Evolutionary conservation across 2,329 filamentous ascomycete genomes (phyloP), one percentile per base, ranked within the genome.

Genomic region (Claviceps purpurea): DNA sequence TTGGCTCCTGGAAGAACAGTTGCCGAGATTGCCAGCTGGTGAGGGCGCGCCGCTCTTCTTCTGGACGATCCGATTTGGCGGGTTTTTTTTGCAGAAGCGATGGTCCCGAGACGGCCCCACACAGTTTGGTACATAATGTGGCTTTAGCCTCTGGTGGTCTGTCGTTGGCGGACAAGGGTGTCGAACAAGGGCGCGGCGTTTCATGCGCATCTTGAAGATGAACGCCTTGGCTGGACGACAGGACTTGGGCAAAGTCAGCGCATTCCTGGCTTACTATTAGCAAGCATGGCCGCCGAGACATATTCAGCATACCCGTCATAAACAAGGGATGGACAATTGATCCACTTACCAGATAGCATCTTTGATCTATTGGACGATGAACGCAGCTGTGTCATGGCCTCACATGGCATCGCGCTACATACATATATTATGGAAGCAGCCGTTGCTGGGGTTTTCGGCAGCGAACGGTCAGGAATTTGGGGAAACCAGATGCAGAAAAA

Each of bases 221-320:
- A 11, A 22, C 18, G n/a, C 20, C 30, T 34, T 43, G 42, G 20
- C 16, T 22, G 20, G 41, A 8, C 42, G 20, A 43, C 42, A 24
- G 13, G 42, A 43, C 10, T 34, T 34, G 30, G 10, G 42, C 20
- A 11, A 43, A 43, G 42, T 24, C 20, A 14, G 41, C 41, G 14
- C 20, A 43, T 43, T 43, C 41, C 41, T 49, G 26, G 30, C 47
- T 30, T 30, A 30, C 26, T 30, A 53, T 22, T 22, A 53, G 48
- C 44, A 41, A 48, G 50, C 53, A 52, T 54, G 53, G 47, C 34
- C 46, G n/a, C 46, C 48, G 45, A 52, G 50, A 55, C 50, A 49
- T 22, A n/a, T 45, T 39, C 46, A 42, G 26, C 43, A 26, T 52
- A 41, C 45, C 47, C 47, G 53, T 48, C 43, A 52, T 11, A 22